Conservation (phyloP, 78 protist genomes). For the Dictyostelium discoideum region DNA sequence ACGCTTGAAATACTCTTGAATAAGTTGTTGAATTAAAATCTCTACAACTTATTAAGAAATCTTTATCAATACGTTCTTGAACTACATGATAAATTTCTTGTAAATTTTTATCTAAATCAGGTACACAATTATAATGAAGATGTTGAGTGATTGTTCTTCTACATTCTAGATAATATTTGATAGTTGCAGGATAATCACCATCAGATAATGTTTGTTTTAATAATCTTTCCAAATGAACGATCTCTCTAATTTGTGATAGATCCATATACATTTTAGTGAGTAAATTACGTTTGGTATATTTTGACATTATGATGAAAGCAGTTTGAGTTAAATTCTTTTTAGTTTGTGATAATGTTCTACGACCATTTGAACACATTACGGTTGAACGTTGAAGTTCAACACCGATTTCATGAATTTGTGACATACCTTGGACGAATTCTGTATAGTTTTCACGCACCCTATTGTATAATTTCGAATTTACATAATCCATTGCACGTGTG, state of each 20-base stretch:
- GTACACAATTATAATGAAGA: constrained; percentile 57
- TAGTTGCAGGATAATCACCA: constrained; percentile 79
- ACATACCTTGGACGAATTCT: constrained; percentile 82
- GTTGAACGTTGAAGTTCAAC: constrained; percentile 61
- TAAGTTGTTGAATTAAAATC: constrained; percentile 48
- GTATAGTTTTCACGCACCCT: constrained; percentile 69
- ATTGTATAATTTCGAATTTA: constrained; percentile 58
- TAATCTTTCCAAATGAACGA: constrained; percentile 42
- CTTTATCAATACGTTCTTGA: constrained; percentile 72
- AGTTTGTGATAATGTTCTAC: constrained; percentile 51
- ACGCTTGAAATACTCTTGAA: constrained; percentile 55
- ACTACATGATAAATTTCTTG: constrained; percentile 70
- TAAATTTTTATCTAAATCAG: constrained; percentile 43
- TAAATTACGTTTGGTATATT: constrained; percentile 41
- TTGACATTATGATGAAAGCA: constrained; percentile 57
- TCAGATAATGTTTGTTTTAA: constrained; percentile 69
- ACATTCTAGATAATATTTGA: constrained; percentile 56
- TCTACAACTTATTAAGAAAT: constrained; percentile 62
- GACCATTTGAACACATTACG: constrained; percentile 45
- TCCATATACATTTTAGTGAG: constrained; percentile 38
- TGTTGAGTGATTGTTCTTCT: constrained; percentile 32
- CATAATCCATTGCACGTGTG: constrained; percentile 62
- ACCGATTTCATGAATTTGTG: constrained; percentile 84
- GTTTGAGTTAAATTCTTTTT: constrained; percentile 58
- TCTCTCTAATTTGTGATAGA: constrained; percentile 44